Base-by-base conservation (phyloP, 1,139 yeast species). In the Saccharomyces hybrid region DNA sequence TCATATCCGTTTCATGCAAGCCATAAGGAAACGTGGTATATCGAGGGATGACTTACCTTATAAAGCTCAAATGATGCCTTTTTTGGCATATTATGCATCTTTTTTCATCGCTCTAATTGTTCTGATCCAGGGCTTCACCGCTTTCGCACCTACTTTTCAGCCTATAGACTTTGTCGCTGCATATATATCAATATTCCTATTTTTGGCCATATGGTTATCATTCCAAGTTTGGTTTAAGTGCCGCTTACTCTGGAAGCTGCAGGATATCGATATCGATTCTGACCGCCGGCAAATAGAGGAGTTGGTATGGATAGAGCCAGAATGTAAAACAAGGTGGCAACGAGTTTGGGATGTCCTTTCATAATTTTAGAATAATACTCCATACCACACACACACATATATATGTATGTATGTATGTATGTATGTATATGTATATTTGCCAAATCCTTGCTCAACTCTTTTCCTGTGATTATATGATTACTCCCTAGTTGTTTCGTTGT, bases 1-100 rank as follows among this genome's bases (percentile, higher is more conserved):
- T 47, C 91, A 85, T 68, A 74, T 86, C 53, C 75, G 88, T 66
- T 86, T 85, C 69, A 83, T 84, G 83, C 70, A 73, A 50, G 82
- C 87, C 48, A 73, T 86, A 63, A 78, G 77, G 60, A 64, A 70
- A 29, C 78, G 87, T 68, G 81, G 82, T 44, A 82, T 86, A 56
- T 75, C 83, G 16, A 74, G 90, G 65, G 81, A 82, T 60, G 78
- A 80, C 6, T 75, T 86, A 57, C 91, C 93, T 13, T 86, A 78
- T 73, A 84, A 83, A 66, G 80, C 88, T 19, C 27, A 25, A 5
- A 75, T 77, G 55, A 83, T 82, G 83, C 89, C 89, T n/a, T 80
- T 64, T 59, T 74, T 76, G 60, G 83, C 89, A 2, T 83, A 83
- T 64, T 78, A 86, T 11, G 73, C 79, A 7, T 67, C 75, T 53